Base-by-base conservation (phyloP, 768 basidiomycete genomes). In the Sporobolomyces pararoseus region DNA sequence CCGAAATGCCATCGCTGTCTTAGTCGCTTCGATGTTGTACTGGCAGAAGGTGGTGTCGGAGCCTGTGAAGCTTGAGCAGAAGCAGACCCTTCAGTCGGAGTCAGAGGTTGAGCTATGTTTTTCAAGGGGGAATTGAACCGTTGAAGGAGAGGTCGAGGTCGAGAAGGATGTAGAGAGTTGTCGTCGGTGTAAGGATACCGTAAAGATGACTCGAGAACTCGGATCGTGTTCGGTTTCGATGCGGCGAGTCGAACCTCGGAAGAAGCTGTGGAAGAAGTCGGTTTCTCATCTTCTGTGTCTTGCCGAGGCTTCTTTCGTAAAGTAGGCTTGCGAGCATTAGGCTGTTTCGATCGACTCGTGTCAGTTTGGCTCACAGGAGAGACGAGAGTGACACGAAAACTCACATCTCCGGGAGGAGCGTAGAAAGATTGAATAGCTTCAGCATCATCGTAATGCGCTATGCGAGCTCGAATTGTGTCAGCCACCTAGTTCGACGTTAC, bases 1-100 rank as follows among this genome's bases (percentile, higher is more conserved):
- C 96, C 96, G 77, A 97, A 99, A 79, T 99, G 96, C 96, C 96
- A 98, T 72, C 91, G 88, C 21, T 89, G 89, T 70, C 88, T 86
- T 69, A 88, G 75, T 42, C 86, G 85, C 78, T 87, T 89, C 82
- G 87, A 86, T 75, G 83, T 83, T 77, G 86, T 86, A 27, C 76
- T 74, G 59, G 80, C 80, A 73, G 78, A 78, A 27, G 66, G 52
- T 44, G 66, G 58, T 27, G 63, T 50, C 3, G 65, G 46, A 23
- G 61, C 60, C 34, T 66, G 21, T 12, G 63, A 44, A 6, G 29
- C 19, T 23, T 32, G 53, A 13, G 44, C 37, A 23, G 44, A 34
- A 31, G 61, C 23, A n/a, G 58, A 17, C 25, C 39, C 51, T 19
- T 63, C 66, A 9, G 63, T 71, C 1, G 74, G 74, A 21, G 71